Percentiles rank a stretch among this genome's conserved stretches.
Conservation (phyloP, 345 rosid species). For the Syzygium aromaticum region DNA sequence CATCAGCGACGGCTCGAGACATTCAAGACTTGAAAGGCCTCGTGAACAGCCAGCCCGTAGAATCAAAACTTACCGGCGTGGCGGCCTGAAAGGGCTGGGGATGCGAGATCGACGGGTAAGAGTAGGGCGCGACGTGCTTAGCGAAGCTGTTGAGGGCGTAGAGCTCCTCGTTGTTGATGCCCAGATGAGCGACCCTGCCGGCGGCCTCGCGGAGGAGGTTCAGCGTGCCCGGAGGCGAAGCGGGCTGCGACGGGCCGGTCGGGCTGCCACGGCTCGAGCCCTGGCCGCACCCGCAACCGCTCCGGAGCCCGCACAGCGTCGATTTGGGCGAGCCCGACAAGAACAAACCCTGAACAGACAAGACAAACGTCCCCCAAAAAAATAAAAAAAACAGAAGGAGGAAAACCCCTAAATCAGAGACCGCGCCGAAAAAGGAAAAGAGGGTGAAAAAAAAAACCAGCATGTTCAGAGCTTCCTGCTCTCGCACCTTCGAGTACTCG, state of each 20-base stretch:
- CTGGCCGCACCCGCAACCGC: background rate
- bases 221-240: background rate
- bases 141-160: background rate
- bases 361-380: background rate
- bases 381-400: no score
- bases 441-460: no score
- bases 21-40: background rate
- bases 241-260: background rate
- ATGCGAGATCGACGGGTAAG: background rate
- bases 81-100: background rate
- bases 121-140: background rate
- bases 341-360: background rate
- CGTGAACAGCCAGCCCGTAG: background rate
- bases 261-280: background rate
- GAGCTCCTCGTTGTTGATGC: background rate
- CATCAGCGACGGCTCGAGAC: background rate
- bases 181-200: background rate
- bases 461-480: background rate
- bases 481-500: background rate
- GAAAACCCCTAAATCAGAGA: background rate
- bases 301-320: slow-evolving; percentile 3
- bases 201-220: background rate
- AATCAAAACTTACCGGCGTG: background rate
- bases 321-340: slow-evolving; percentile 6
- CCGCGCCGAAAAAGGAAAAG: background rate